Conservation (phyloP, 2,329 filamentous ascomycete genomes). For the Mycosphaerella sp. region DNA sequence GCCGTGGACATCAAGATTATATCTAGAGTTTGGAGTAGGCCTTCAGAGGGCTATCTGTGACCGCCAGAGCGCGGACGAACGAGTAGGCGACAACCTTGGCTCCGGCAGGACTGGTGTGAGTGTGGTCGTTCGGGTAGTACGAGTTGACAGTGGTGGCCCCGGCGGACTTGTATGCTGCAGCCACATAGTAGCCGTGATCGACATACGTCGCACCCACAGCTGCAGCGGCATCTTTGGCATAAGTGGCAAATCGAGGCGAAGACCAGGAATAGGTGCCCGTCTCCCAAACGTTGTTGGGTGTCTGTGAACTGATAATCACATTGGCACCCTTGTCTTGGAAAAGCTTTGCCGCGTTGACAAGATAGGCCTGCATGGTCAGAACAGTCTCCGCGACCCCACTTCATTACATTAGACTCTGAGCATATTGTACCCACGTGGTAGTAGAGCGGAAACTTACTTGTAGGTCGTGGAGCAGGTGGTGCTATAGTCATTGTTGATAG, state of each 20-base stretch:
- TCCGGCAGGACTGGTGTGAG: constrained; percentile 52
- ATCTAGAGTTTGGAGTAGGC: neutral
- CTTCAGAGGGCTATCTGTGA: constrained; percentile 12
- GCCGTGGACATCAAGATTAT: too few species aligned
- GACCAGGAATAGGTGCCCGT: constrained; percentile 46
- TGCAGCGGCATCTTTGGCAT: constrained; percentile 47
- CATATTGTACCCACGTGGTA: neutral
- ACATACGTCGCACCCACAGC: constrained; percentile 47
- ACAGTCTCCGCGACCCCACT: constrained; percentile 45
- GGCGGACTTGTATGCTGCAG: constrained; percentile 47
- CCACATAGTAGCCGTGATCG: constrained; percentile 55
- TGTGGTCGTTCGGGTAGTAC: constrained; percentile 53
- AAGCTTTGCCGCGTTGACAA: constrained; percentile 51
- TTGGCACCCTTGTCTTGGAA: constrained; percentile 53
- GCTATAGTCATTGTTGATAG: constrained; percentile 48
- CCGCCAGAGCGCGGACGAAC: constrained; percentile 40
- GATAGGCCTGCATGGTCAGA: constrained; percentile 55
- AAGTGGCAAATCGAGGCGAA: constrained; percentile 51
- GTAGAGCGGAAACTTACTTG: constrained; percentile 9
- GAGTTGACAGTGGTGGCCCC: constrained; percentile 42
- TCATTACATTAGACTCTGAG: neutral
- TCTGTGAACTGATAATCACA: constrained; percentile 54
- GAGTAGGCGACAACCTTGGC: constrained; percentile 51
- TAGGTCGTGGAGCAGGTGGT: constrained; percentile 38
- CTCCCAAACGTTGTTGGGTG: constrained; percentile 60